Conservation (phyloP, 192 early-diverging fungal species). For the Thoreauomyces humboldtii region DNA sequence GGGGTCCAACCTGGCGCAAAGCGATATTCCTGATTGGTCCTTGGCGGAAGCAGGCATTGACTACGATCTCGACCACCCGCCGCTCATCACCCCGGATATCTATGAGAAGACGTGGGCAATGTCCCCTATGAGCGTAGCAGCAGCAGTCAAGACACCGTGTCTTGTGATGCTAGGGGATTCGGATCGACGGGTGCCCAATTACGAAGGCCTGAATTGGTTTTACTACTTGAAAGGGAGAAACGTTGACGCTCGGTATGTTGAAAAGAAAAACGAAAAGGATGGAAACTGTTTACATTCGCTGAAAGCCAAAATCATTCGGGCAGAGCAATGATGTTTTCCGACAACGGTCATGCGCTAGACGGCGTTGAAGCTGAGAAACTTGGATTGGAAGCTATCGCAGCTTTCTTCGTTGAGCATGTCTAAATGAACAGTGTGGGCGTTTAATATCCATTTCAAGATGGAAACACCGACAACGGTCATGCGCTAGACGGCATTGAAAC, state of each 20-base stretch:
- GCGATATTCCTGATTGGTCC: constrained; percentile 75
- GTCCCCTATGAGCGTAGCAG: constrained; percentile 58
- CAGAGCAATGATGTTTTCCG: constrained; percentile 33
- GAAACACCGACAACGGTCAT: constrained; percentile 41
- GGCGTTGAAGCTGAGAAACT: constrained; percentile 40
- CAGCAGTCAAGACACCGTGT: constrained; percentile 58
- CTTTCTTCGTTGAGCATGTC: constrained; percentile 31
- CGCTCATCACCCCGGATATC: constrained; percentile 49
- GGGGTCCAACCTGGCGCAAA: constrained; percentile 52
- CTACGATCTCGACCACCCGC: constrained; percentile 56
- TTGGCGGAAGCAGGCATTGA: constrained; percentile 63
- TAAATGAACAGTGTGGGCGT: too few relatives aligned
- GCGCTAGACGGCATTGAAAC: constrained; percentile 45
- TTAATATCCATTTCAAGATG: too few relatives aligned
- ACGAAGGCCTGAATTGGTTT: constrained; percentile 49
- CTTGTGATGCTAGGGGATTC: constrained; percentile 63
- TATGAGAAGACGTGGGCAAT: constrained; percentile 56
- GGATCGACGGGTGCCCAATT: constrained; percentile 73
- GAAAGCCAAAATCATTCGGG: not conserved
- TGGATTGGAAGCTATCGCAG: constrained; percentile 34
- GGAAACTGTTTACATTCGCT: too few relatives aligned
- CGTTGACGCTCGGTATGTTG: constrained; percentile 29
- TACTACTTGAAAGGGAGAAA: constrained; percentile 20
- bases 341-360: constrained; percentile 42
- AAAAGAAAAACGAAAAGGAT: too few relatives aligned